Conservation (phyloP, 208 protist species). For the Crithidia expoeki region DNA sequence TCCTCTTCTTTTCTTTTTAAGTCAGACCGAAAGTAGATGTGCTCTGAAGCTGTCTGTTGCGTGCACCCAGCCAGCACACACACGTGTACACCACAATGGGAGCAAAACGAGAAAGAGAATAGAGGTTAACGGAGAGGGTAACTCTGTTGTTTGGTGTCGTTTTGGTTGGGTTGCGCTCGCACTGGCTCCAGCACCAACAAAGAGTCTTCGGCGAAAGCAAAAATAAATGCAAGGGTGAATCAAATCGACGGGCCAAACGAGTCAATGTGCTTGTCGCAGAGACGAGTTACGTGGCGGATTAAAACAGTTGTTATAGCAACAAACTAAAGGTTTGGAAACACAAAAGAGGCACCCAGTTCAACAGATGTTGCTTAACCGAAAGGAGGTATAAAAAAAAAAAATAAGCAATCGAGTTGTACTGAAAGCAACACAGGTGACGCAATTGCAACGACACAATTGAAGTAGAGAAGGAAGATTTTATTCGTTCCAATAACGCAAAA, state of each 20-base stretch:
- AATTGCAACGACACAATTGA: constrained; percentile 1
- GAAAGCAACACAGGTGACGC: background rate
- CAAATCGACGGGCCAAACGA: background rate
- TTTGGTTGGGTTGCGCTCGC: background rate
- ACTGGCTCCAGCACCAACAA: background rate
- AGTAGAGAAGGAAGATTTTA: background rate
- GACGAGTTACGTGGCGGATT: constrained; percentile 5
- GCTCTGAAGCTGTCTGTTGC: background rate
- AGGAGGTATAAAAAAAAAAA: constrained; percentile 2
- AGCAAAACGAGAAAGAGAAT: background rate
- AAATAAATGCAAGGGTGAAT: background rate
- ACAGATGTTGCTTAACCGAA: too few relatives aligned
- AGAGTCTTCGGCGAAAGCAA: background rate
- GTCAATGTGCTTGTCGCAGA: background rate
- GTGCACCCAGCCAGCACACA: too few relatives aligned
- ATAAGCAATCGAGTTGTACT: constrained; percentile 6
- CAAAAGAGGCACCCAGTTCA: background rate
- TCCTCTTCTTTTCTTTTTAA: too few relatives aligned
- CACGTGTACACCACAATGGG: background rate
- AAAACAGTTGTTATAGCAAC: too few relatives aligned
- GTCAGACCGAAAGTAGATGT: background rate
- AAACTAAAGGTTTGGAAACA: constrained; percentile 1
- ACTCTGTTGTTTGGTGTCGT: background rate
- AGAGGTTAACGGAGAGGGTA: background rate
- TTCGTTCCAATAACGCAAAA: background rate